Evolutionary conservation across 805 yeast genomes (phyloP).

Genomic region (Wickerhamomyces hampshirensis): DNA sequence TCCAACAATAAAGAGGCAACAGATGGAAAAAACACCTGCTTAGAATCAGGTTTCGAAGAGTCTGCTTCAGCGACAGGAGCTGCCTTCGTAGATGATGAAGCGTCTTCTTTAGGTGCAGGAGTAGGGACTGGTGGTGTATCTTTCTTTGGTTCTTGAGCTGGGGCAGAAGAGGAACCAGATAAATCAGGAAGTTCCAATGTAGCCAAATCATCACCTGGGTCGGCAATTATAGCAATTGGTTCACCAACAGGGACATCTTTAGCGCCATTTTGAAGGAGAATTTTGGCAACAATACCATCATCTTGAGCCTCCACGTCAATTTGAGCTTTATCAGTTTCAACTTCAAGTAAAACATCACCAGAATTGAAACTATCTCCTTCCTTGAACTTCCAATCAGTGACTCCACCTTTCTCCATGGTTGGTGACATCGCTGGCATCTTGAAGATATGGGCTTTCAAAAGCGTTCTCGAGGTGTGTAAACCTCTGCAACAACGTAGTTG

Average conservation of each 20-base stretch:
- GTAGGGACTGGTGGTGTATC: slow-evolving; percentile 6
- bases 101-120: slow-evolving; percentile 7
- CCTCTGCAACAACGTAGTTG: slow-evolving; percentile 3
- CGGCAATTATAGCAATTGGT: slow-evolving; percentile 87
- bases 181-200: slow-evolving; percentile 52
- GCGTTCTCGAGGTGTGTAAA: slow-evolving; percentile 22
- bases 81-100: slow-evolving; percentile 19
- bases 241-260: slow-evolving; percentile 79
- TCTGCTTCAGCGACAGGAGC: slow-evolving; percentile 13
- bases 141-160: slow-evolving; percentile 10
- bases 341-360: slow-evolving; percentile 80
- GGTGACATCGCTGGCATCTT: slow-evolving; percentile 99
- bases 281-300: slow-evolving; percentile 85
- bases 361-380: slow-evolving; percentile 67
- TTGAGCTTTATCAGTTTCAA: slow-evolving; percentile 83
- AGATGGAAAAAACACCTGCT: slow-evolving; percentile 72
- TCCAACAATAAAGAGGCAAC: slow-evolving; percentile 61
- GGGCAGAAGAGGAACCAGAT: slow-evolving; percentile 17
- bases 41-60: slow-evolving; percentile 48
- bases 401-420: slow-evolving; percentile 94
- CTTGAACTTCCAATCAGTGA: slow-evolving; percentile 84
- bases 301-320: slow-evolving; percentile 87
- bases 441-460: slow-evolving; percentile 40
- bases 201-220: slow-evolving; percentile 75
- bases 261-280: slow-evolving; percentile 63